phyloP scores from a whole-genome alignment of 305 asterid genomes.

The Lippia alba region DNA sequence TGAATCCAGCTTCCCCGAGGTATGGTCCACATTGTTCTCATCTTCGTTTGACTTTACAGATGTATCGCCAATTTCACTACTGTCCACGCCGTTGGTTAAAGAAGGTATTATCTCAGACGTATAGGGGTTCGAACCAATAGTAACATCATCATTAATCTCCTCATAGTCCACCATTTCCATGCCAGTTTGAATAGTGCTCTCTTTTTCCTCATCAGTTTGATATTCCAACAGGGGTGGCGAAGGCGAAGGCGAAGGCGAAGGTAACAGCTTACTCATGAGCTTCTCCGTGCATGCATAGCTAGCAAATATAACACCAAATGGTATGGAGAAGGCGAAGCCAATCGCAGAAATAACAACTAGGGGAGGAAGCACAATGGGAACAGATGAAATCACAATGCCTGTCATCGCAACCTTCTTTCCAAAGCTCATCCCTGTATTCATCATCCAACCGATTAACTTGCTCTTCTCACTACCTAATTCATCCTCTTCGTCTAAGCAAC shows the following conservation, averaged over 20 bases:
- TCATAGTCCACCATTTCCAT: conserved; percentile 31
- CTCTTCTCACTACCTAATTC: conserved; percentile 26
- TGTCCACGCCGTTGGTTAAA: too few species aligned
- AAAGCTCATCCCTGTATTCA: conserved; percentile 45
- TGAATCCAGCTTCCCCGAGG: not conserved
- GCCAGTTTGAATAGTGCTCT: too few species aligned
- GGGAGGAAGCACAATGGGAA: conserved; percentile 73
- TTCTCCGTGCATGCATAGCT: conserved; percentile 68
- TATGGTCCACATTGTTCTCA: not conserved
- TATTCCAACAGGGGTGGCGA: conserved; percentile 3
- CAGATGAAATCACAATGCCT: conserved; percentile 62
- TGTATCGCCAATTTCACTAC: not conserved
- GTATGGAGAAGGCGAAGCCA: conserved; percentile 61
- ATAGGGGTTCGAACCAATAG: not conserved
- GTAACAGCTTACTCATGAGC: conserved; percentile 67
- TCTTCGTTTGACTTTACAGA: not conserved
- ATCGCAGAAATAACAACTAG: conserved; percentile 58
- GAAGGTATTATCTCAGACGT: not conserved
- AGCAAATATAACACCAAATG: conserved; percentile 61
- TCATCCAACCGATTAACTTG: conserved; percentile 43
- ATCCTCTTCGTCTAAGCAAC: conserved; percentile 28
- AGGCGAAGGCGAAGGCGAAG: conserved; percentile 26
- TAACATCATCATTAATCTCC: too few species aligned
- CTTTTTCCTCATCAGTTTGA: too few species aligned
- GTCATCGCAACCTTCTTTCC: conserved; percentile 63